Percentiles rank a stretch among this genome's conserved stretches.
Evolutionary conservation across 2,329 filamentous ascomycete genomes (phyloP).

Genomic region (Saccharata proteae): DNA sequence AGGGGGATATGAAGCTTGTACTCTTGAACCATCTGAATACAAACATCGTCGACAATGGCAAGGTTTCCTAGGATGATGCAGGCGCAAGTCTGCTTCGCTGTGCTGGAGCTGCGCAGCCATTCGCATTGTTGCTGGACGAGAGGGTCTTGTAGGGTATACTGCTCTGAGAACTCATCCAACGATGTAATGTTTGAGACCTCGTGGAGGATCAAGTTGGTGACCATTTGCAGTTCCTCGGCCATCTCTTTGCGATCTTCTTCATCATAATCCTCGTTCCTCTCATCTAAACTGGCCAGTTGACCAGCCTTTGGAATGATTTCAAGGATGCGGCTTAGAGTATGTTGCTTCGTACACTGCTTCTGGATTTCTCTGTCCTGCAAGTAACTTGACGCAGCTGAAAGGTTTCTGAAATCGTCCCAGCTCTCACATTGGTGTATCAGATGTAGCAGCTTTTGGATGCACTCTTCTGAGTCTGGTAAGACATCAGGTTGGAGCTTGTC

Average conservation of each 20-base stretch:
- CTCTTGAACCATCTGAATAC: slow-evolving; percentile 22
- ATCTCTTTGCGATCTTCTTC: slow-evolving; percentile 6
- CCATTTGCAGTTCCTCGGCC: slow-evolving; percentile 5
- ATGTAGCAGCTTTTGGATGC: slow-evolving; percentile 2
- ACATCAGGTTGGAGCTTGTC: slow-evolving; percentile 18
- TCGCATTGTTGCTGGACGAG: slow-evolving; percentile 14
- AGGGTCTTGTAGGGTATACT: slow-evolving; percentile 16
- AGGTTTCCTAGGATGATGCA: slow-evolving; percentile 28
- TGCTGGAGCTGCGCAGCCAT: slow-evolving; percentile 8
- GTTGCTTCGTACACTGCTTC: slow-evolving; percentile 20
- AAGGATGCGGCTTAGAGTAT: too few species aligned
- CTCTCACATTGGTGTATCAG: slow-evolving; percentile 4
- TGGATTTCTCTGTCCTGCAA: slow-evolving; percentile 24
- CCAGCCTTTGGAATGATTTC: slow-evolving; percentile 17
- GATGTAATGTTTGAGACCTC: slow-evolving; percentile 16
- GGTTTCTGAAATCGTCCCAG: slow-evolving; percentile 8
- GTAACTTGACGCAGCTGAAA: slow-evolving; percentile 14
- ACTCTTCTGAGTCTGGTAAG: slow-evolving; percentile 5
- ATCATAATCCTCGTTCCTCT: not conserved
- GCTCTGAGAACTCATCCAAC: slow-evolving; percentile 20
- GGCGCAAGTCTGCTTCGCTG: slow-evolving; percentile 20
- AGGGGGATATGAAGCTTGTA: slow-evolving; percentile 19
- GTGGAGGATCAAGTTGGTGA: slow-evolving; percentile 7
- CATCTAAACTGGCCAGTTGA: slow-evolving; percentile 1
- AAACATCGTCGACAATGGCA: slow-evolving; percentile 22